Percentiles rank a stretch among this genome's conserved stretches.
phyloP scores from a whole-genome alignment of 805 yeast species.

The Lipomyces anomalus region DNA sequence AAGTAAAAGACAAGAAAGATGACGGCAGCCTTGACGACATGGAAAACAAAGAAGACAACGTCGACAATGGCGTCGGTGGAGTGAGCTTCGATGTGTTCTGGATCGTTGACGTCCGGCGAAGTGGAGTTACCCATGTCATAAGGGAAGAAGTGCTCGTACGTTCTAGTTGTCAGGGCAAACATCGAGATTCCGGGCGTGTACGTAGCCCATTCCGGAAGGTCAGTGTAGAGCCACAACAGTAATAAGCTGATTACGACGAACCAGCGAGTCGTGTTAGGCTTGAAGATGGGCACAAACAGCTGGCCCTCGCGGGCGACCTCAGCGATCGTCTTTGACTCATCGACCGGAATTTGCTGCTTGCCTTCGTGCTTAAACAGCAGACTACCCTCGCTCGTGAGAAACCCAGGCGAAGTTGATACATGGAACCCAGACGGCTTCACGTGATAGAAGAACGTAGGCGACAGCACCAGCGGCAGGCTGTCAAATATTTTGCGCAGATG shows the following conservation, averaged over 20 bases:
- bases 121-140: conserved; percentile 23
- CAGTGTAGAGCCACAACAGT: conserved; percentile 79
- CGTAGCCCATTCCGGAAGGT: conserved; percentile 78
- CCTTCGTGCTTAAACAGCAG: conserved; percentile 51
- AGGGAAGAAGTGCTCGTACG: conserved; percentile 36
- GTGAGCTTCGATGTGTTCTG: conserved; percentile 40
- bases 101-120: conserved; percentile 38
- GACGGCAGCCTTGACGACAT: conserved; percentile 53
- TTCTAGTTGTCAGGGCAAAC: conserved; percentile 50
- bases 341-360: conserved; percentile 40
- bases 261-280: conserved; percentile 35
- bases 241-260: conserved; percentile 31
- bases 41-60: conserved; percentile 60
- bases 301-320: conserved; percentile 86
- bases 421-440: conserved; percentile 58
- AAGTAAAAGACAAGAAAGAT: conserved; percentile 54
- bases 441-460: conserved; percentile 73
- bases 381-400: conserved; percentile 76
- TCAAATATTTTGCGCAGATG: conserved; percentile 58
- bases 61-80: conserved; percentile 12
- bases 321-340: conserved; percentile 46
- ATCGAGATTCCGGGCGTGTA: conserved; percentile 91
- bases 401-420: conserved; percentile 67
- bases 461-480: conserved; percentile 62
- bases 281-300: conserved; percentile 72